A percentile compares a stretch with the other conserved stretches of the same genome.
Conservation (phyloP, 768 basidiomycete species). For the Hydnomerulius pinastri region DNA sequence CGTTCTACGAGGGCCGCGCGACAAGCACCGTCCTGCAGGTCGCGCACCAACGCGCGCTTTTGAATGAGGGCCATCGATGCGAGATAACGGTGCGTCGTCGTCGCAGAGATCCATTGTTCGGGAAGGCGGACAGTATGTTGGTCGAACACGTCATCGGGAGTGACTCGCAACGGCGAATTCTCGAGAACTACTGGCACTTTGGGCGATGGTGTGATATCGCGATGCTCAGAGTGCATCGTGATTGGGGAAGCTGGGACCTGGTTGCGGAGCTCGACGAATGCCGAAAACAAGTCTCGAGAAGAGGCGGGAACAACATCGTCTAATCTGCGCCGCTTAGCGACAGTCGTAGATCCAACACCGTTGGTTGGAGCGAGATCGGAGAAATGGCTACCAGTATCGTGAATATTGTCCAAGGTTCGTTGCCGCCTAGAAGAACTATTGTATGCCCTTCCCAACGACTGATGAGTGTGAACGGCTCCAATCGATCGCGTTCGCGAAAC, state of each 20-base stretch:
- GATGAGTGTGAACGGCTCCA: slow-evolving; percentile 3
- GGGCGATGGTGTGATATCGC: slow-evolving; percentile 11
- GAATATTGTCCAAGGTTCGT: too few relatives aligned
- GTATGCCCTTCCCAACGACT: slow-evolving; percentile 3
- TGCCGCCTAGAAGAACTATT: slow-evolving; percentile 2
- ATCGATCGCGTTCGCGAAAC: slow-evolving; percentile 16
- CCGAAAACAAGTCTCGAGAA: slow-evolving; percentile 25
- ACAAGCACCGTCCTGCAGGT: slow-evolving; percentile 46
- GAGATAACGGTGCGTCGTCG: slow-evolving; percentile 59
- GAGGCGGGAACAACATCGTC: slow-evolving; percentile 24
- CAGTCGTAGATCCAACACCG: slow-evolving; percentile 5
- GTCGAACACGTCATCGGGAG: slow-evolving; percentile 45
- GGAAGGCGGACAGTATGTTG: slow-evolving; percentile 48
- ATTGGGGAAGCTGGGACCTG: slow-evolving; percentile 8
- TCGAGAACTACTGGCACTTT: slow-evolving; percentile 8
- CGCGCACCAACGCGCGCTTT: slow-evolving; percentile 58
- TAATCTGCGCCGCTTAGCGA: slow-evolving; percentile 27
- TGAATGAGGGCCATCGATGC: slow-evolving; percentile 70
- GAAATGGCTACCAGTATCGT: background rate
- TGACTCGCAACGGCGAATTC: slow-evolving; percentile 20
- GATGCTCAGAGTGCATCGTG: slow-evolving; percentile 12
- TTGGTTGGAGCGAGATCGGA: background rate
- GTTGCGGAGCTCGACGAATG: slow-evolving; percentile 28
- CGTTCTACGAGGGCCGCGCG: slow-evolving; percentile 66
- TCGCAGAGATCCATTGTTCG: slow-evolving; percentile 30